phyloP scores from a whole-genome alignment of 345 rosid genomes.

The rapeseed (Brassica napus) region Da-Ae NC_063445.1:54551001-54551500 shows the following conservation, averaged over 20 bases:
- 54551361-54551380: constrained; percentile 50
- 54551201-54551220: constrained; percentile 56
- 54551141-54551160: constrained; percentile 79
- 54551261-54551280: not conserved
- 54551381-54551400: constrained; percentile 60
- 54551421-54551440: constrained; percentile 12
- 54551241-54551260: constrained; percentile 23
- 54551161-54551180: constrained; percentile 71
- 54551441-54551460: constrained; percentile 9
- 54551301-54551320: constrained; percentile 50
- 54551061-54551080: not conserved
- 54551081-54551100: not conserved
- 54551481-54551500: constrained; percentile 11
- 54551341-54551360: constrained; percentile 65
- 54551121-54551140: constrained; percentile 60
- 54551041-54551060: constrained; percentile 76
- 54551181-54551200: constrained; percentile 67
- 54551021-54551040: constrained; percentile 67
- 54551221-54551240: constrained; percentile 69
- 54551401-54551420: constrained; percentile 25
- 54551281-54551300: not conserved
- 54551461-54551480: constrained; percentile 12
- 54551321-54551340: constrained; percentile 70
- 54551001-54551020: constrained; percentile 39
- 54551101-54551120: constrained; percentile 2